Base-by-base conservation (phyloP, 202 grass and related monocot species). In the Panicum hallii region DNA sequence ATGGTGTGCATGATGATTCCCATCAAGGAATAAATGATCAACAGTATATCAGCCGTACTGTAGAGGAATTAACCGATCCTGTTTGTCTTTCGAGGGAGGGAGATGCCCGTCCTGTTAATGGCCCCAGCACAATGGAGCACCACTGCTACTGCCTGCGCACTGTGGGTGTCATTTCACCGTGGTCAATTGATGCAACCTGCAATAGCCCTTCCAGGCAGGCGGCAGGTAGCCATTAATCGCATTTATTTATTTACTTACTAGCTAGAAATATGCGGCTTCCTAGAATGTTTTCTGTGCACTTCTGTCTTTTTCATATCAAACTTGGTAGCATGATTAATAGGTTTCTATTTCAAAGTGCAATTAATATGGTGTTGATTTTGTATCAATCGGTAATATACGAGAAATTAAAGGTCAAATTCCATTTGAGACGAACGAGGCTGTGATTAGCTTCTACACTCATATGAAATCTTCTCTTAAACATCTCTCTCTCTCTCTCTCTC, bases 211-310 rank as follows among this genome's bases (percentile, higher is more conserved):
- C 71, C 19, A 65, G 26, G 10, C 56, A 41, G 63, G 46, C 0
- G 83, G 64, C 63, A 71, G 87, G 43, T 56, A 57, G 40, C 40
- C 46, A 86, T 89, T 82, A 38, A 72, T 78, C 11, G 5, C 52
- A 16, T 75, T 79, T 55, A 47, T 50, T 16, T 47, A 49, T 41
- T 60, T 32, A 32, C 32, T 65, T 34, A 72, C 34, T 32, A 11
- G 16, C 20, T 61, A 65, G 22, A 11, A 67, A 40, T 62, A 75
- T 46, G 22, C 4, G 4, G 11, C 7, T 46, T 28, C 45, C 47
- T 42, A 32, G 1, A 64, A 64, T 36, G 12, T 10, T 16, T 16
- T 5, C 3, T 40, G 61, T 65, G 1, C 12, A 32, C 26, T 63
- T 30, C 11, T 38, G 1, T 64, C 7, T 36, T 3, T 23, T 26